Percentiles rank a stretch among this genome's conserved stretches.
These are phyloP conservation scores for Lojkania enalia DNA, from an alignment of 2,329 filamentous ascomycete species.

Conservation along the genomic window DNA sequence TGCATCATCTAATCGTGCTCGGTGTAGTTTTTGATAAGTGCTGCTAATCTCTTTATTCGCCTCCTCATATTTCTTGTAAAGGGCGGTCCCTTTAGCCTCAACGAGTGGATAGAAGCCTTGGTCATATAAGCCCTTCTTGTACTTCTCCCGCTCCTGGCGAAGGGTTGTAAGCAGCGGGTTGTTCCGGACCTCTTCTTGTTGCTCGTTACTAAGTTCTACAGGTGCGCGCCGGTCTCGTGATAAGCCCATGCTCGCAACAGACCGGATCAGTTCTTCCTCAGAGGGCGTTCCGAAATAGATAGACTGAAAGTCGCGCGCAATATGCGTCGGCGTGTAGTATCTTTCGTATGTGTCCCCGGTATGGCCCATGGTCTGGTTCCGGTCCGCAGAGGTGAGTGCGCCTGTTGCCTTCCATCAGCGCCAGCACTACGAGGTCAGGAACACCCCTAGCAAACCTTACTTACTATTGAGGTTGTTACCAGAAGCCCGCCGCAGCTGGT, in stretches of 20 bases:
- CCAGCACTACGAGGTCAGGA: conserved; percentile 5
- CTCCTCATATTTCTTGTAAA: conserved; percentile 19
- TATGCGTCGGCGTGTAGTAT: conserved; percentile 12
- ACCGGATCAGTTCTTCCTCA: conserved; percentile 14
- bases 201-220: conserved; percentile 15
- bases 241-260: conserved; percentile 18
- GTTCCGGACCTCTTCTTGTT: conserved; percentile 17
- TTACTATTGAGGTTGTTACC: conserved; percentile 22
- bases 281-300: conserved; percentile 16
- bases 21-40: conserved; percentile 15
- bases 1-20: conserved; percentile 14
- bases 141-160: conserved; percentile 12
- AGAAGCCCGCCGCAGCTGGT: conserved; percentile 20
- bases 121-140: conserved; percentile 16
- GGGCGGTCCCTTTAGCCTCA: conserved; percentile 12
- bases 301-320: conserved; percentile 12
- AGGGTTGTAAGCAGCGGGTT: conserved; percentile 14
- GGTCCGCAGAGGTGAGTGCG: conserved; percentile 1
- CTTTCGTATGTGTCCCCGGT: conserved; percentile 6
- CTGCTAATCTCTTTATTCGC: conserved; percentile 17
- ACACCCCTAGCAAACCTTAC: conserved; percentile 9
- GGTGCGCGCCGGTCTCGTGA: conserved; percentile 18
- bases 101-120: conserved; percentile 17
- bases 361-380: conserved; percentile 15
- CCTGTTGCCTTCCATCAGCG: conserved; percentile 9